A percentile compares a stretch with the other conserved stretches of the same genome.
phyloP scores from a whole-genome alignment of 495 filamentous ascomycete genomes.

The Neurospora sp. region DNA sequence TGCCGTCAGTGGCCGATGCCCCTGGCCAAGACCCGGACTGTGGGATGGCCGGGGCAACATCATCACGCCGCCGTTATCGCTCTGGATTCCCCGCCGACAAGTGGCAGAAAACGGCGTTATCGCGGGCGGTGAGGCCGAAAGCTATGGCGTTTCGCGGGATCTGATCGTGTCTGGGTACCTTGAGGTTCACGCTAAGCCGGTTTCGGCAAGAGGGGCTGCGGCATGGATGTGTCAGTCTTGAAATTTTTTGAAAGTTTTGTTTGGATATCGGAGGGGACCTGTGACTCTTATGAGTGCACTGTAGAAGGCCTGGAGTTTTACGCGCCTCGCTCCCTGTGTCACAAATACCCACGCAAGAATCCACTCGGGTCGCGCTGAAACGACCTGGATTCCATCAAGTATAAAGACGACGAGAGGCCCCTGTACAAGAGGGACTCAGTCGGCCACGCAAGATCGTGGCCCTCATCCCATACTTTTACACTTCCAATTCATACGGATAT shows the following conservation, averaged over 20 bases:
- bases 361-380: neutral
- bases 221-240: neutral
- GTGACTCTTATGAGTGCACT: neutral
- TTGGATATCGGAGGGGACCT: neutral
- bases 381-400: neutral
- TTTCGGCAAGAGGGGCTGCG: neutral
- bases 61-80: constrained; percentile 18
- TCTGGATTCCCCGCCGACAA: constrained; percentile 11
- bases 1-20: neutral
- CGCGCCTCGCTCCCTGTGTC: neutral
- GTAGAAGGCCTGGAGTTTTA: neutral
- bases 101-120: constrained; percentile 23
- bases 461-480: neutral
- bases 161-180: constrained; percentile 1
- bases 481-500: neutral
- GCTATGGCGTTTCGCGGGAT: constrained; percentile 13
- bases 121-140: constrained; percentile 16
- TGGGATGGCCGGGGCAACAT: neutral
- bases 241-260: constrained; percentile 4
- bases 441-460: neutral
- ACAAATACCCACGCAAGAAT: neutral
- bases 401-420: neutral
- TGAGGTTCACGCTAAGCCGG: neutral
- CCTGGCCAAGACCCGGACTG: neutral
- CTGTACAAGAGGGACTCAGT: neutral